Conservation (phyloP, 2,329 filamentous ascomycete species). For the Botrytis squamosa region DNA sequence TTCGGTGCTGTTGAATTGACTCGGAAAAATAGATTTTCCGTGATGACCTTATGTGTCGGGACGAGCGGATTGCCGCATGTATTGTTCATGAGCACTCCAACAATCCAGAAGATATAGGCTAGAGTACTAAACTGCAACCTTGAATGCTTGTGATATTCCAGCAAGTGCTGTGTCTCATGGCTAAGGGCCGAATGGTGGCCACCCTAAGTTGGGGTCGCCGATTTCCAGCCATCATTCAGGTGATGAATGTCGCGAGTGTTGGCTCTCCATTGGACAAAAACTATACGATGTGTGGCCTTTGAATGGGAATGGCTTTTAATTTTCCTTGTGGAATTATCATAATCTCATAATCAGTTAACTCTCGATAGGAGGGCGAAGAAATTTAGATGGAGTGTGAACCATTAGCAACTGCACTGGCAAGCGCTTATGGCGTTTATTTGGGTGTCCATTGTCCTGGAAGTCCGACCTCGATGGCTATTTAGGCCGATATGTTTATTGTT, state of each 20-base stretch:
- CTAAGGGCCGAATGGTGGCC: background rate
- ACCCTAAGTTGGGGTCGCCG: background rate
- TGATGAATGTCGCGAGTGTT: background rate
- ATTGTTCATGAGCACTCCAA: background rate
- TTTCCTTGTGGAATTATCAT: accelerated
- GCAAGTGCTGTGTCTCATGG: background rate
- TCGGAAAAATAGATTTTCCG: background rate
- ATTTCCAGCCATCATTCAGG: background rate
- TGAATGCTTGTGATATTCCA: accelerated
- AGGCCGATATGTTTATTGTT: background rate
- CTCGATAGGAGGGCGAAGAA: background rate
- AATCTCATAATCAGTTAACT: too few relatives aligned
- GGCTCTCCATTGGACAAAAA: background rate
- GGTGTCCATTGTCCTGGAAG: background rate
- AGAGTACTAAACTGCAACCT: background rate
- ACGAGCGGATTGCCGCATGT: too few relatives aligned
- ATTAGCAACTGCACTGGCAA: too few relatives aligned
- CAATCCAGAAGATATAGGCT: background rate
- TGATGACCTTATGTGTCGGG: too few relatives aligned
- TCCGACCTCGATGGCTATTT: background rate
- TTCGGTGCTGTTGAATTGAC: background rate
- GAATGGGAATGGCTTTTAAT: accelerated
- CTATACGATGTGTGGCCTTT: accelerated
- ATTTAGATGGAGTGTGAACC: too few relatives aligned
- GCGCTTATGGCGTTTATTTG: background rate